These are phyloP conservation scores for Calonectria naviculata DNA, from an alignment of 2,329 filamentous ascomycete species.

Conservation along the genomic window DNA sequence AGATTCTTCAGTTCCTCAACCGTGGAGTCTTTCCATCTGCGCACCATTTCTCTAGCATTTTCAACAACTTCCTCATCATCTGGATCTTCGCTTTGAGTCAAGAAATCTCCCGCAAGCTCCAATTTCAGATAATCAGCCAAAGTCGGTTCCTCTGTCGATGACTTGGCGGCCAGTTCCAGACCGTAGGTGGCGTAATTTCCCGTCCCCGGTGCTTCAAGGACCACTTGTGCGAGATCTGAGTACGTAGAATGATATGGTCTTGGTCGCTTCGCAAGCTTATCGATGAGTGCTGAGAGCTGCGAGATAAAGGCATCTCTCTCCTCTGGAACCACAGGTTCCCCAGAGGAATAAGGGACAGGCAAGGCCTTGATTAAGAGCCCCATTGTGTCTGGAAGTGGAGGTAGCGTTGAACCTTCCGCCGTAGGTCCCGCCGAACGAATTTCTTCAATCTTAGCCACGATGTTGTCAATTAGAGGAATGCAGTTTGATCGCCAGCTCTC, in stretches of 20 bases:
- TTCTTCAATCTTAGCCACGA: conserved; percentile 27
- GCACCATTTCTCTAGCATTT: conserved; percentile 17
- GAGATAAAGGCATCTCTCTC: conserved; percentile 17
- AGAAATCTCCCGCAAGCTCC: conserved; percentile 25
- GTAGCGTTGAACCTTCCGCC: not conserved
- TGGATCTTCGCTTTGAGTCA: not conserved
- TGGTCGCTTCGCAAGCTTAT: conserved; percentile 18
- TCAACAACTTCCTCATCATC: not conserved
- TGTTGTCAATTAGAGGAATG: conserved; percentile 30
- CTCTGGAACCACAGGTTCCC: not conserved
- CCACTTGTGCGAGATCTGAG: conserved; percentile 19
- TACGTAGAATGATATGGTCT: conserved; percentile 40
- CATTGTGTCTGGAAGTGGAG: conserved; percentile 30
- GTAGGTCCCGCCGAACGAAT: not conserved
- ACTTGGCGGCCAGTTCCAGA: conserved; percentile 22
- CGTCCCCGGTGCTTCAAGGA: conserved; percentile 8
- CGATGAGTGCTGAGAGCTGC: conserved; percentile 26
- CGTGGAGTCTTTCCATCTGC: conserved; percentile 18
- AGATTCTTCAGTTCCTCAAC: conserved; percentile 19
- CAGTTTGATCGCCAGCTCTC: conserved; percentile 32
- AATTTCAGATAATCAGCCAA: conserved; percentile 34
- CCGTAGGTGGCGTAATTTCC: conserved; percentile 11
- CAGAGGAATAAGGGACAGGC: conserved; percentile 20
- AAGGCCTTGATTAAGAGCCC: conserved; percentile 24
- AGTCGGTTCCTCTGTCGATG: not conserved